phyloP scores from a whole-genome alignment of 257 asterid species.

The Petrea volubilis region DNA sequence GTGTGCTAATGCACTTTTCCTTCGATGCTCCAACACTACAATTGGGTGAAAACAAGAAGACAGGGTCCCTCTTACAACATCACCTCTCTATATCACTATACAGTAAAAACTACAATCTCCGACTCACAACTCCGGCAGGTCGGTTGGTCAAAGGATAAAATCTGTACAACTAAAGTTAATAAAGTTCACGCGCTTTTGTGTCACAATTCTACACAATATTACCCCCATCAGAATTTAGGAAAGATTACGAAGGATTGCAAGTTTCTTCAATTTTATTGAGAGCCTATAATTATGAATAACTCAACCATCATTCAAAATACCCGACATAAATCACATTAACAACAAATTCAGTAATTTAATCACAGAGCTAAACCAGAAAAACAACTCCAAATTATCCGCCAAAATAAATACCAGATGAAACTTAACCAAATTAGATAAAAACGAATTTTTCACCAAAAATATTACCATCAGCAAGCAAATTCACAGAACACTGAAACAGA shows the following conservation, averaged over 20 bases:
- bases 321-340: not conserved
- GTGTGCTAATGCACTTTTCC: not conserved
- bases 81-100: not conserved
- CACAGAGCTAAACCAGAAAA: not conserved
- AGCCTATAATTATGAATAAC: constrained; percentile 8
- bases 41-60: not conserved
- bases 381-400: not conserved
- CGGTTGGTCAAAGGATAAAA: not conserved
- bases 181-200: not conserved
- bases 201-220: not conserved
- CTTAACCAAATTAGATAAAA: constrained; percentile 4
- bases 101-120: constrained; percentile 10
- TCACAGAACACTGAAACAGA: not conserved
- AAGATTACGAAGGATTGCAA: not conserved
- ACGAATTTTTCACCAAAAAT: not conserved
- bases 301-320: not conserved
- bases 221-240: constrained; percentile 1
- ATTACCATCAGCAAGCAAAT: constrained; percentile 11
- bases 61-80: not conserved
- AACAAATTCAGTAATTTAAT: not conserved
- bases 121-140: not conserved
- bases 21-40: not conserved
- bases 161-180: not conserved
- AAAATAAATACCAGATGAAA: constrained; percentile 26
- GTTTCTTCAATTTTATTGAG: constrained; percentile 6